Base-by-base conservation (phyloP, 2,329 filamentous ascomycete species). In the Sordariomycetes sp. region DNA sequence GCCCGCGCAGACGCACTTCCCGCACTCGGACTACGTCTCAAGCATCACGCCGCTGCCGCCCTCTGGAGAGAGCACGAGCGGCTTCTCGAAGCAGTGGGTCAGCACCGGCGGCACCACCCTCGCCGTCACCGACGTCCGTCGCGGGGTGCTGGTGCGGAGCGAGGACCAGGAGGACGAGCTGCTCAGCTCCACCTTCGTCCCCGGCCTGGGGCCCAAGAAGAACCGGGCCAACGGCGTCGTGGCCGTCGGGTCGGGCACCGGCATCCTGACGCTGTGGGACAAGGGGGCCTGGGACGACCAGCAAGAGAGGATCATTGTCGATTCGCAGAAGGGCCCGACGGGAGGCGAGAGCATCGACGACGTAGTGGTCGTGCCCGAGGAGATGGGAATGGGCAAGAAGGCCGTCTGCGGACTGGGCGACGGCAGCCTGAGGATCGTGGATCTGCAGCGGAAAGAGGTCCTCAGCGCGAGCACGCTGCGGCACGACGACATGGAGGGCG, bases 131-230 rank as follows among this genome's bases (percentile, higher is more conserved):
- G 92, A 98, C 54, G 66, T 95, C 29, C 77, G 90, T 17, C 72
- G 85, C 31, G 90, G 90, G 11, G 85, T 95, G 6, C 64, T 96
- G 28, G 82, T 88, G 4, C 82, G 82, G 39, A 94, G 86, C 45
- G 92, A 95, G 51, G 87, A 96, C 49, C 92, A 96, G 53, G 92
- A 93, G 48, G 88, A 95, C 44, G 86, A 96, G 58, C 63, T 96
- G 38, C 69, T 95, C n/a, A 84, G 82, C 48, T 82, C 83, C 2
- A 67, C 77, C 30, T 85, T 86, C 50, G 77, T 96, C 14, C 73
- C 79, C 0, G 87, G 87, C 0, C 60, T 94, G 40, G 77, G 83
- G 0, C 78, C 80, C 20, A 79, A 76, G 53, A 65, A 65, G 42
- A 68, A 72, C 40, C 61, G 70, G 24, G 80, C 76, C 47, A 82